phyloP scores from a whole-genome alignment of 1,284 basidiomycete genomes.

The Farysia itapuensis region DNA sequence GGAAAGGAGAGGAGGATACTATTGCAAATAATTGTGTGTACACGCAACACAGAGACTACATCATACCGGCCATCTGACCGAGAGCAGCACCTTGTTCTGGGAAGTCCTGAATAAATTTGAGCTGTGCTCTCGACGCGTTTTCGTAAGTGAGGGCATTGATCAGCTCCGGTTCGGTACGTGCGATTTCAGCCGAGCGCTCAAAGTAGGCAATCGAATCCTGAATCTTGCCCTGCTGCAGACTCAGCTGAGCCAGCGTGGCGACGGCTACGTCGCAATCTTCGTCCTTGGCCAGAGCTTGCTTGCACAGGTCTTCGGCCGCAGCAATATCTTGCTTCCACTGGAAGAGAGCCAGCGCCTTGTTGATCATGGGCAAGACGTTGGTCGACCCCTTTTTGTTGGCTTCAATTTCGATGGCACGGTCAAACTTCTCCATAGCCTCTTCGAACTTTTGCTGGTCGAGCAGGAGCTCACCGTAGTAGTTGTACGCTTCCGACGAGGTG shows the following conservation, averaged over 20 bases:
- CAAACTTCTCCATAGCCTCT: slow-evolving; percentile 93
- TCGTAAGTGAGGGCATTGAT: slow-evolving; percentile 84
- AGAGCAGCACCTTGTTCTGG: slow-evolving; percentile 54
- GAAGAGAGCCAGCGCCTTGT: slow-evolving; percentile 93
- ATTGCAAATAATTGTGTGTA: too few relatives aligned
- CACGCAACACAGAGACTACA: too few relatives aligned
- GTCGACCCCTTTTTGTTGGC: slow-evolving; percentile 58
- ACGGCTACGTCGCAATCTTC: slow-evolving; percentile 94
- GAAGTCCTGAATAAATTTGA: slow-evolving; percentile 55
- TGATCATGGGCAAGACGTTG: slow-evolving; percentile 73
- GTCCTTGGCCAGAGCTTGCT: slow-evolving; percentile 79
- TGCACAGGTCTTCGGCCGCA: slow-evolving; percentile 80
- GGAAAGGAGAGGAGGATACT: too few relatives aligned
- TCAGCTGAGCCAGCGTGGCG: slow-evolving; percentile 90
- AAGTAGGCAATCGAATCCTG: slow-evolving; percentile 86
- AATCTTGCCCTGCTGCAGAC: slow-evolving; percentile 86
- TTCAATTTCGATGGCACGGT: slow-evolving; percentile 87
- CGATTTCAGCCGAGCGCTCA: slow-evolving; percentile 78
- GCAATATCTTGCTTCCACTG: slow-evolving; percentile 91
- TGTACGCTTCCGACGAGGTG: slow-evolving; percentile 57
- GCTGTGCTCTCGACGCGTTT: slow-evolving; percentile 62
- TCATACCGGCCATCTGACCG: slow-evolving; percentile 50
- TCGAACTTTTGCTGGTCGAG: slow-evolving; percentile 87
- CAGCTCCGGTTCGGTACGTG: slow-evolving; percentile 87
- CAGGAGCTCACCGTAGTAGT: slow-evolving; percentile 83